Percentiles rank a stretch among this genome's conserved stretches.
Evolutionary conservation across 1,284 basidiomycete genomes (phyloP).

Genomic region (Boletellus deceptivus): DNA sequence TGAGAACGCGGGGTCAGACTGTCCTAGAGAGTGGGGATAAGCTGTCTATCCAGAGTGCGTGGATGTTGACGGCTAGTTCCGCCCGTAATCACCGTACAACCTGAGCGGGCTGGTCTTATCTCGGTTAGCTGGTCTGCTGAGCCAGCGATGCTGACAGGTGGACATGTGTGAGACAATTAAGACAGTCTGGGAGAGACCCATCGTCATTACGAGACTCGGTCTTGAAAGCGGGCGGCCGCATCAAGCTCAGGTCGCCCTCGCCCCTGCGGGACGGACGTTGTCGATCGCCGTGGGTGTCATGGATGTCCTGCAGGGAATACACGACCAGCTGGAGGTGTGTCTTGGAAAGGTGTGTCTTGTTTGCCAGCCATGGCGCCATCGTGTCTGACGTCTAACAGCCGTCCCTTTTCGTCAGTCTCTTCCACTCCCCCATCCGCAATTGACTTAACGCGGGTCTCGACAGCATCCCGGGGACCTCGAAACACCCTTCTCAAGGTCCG

Average conservation of each 20-base stretch:
- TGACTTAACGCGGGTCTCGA: not conserved
- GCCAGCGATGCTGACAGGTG: not conserved
- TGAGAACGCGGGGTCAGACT: too few relatives aligned
- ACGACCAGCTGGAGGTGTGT: constrained; percentile 17
- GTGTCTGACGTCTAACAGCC: constrained; percentile 30
- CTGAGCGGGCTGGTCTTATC: not conserved
- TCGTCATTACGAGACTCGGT: constrained; percentile 1
- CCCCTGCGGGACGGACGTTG: constrained; percentile 2
- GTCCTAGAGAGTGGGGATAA: too few relatives aligned
- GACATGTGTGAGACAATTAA: not conserved
- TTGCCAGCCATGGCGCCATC: constrained; percentile 32
- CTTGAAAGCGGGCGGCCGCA: not conserved
- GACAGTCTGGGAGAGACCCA: too few relatives aligned
- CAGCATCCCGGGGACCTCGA: constrained; percentile 17
- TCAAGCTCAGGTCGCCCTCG: not conserved
- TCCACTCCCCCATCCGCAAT: not conserved
- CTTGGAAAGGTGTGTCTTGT: constrained; percentile 21
- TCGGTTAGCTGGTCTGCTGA: not conserved
- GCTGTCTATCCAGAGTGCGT: too few relatives aligned
- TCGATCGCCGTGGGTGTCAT: constrained; percentile 5
- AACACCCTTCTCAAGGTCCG: constrained; percentile 14
- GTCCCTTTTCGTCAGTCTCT: constrained; percentile 21
- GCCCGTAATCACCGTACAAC: too few relatives aligned
- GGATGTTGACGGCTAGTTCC: too few relatives aligned
- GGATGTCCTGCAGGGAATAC: constrained; percentile 16